phyloP scores from a whole-genome alignment of 1,139 yeast species.

The Diutina ranongensis region DNA sequence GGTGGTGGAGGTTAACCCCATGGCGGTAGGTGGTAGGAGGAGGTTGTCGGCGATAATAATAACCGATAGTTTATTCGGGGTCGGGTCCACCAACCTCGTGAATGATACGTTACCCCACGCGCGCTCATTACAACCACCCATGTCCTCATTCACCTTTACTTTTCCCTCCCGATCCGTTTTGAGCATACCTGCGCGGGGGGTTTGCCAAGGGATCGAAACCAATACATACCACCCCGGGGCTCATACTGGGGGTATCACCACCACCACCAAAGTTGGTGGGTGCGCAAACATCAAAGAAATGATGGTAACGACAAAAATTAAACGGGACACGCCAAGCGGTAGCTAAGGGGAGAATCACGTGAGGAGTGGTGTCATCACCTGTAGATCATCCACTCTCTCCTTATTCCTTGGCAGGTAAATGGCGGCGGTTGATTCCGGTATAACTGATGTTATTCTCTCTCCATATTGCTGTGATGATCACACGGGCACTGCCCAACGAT shows the following conservation, averaged over 20 bases:
- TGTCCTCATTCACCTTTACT: not conserved
- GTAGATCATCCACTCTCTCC: not conserved
- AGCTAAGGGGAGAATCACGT: no score
- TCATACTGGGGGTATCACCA: not conserved
- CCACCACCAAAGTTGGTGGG: no score
- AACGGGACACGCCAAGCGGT: no score
- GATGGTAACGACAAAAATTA: no score
- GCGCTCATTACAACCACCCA: no score
- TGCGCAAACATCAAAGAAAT: no score
- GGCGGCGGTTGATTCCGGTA: not conserved
- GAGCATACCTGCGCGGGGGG: not conserved
- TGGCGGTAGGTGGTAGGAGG: not conserved
- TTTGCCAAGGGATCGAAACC: not conserved
- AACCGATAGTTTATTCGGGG: no score
- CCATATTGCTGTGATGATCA: not conserved
- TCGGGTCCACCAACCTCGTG: no score
- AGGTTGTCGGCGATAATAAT: not conserved
- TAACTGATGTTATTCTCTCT: not conserved
- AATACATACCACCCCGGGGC: not conserved
- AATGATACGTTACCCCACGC: no score
- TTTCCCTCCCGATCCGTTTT: not conserved
- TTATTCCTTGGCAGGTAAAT: not conserved
- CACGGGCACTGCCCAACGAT: not conserved
- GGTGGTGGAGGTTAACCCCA: no score
- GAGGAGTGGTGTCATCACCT: not conserved